Base-by-base conservation (phyloP, 2,329 filamentous ascomycete genomes). In the Arthrobotrys musiformis region DNA sequence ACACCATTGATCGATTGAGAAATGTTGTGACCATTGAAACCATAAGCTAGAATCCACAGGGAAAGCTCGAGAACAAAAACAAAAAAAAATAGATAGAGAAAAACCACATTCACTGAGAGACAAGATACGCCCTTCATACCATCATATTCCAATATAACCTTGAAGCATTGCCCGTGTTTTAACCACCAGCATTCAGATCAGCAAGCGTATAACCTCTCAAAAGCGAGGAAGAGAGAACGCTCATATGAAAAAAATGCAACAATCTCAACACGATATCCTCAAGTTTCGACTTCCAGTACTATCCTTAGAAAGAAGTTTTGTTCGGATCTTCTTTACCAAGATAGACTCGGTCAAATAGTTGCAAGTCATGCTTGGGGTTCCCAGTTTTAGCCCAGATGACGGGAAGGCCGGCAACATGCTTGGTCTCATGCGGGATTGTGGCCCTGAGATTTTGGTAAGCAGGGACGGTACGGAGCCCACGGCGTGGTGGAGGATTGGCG, bases 341-440 rank as follows among this genome's bases (percentile, higher is more conserved):
- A 35, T 70, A 70, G 1, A 70, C 67, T n/a, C 56, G 13, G 52
- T 70, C 67, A 15, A 52, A 70, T 0, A 70, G 8, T 15, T 70
- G 67, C 4, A 70, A 33, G 35, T 70, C 67, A 17, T 46, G 67
- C 24, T 52, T 62, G 0, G 56, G 54, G 24, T 70, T 46, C 1
- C 67, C 67, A n/a, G 67, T 70, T 40, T 62, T 70, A n/a, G 60
- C 56, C 67, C 50, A 70, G 67, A 70, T 63, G 67, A 70, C 33
- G 6, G 67, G 67, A 2, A 70, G 44, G 13, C 67, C 67, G 4
- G 44, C 56, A 9, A 63, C 33, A 24, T n/a, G 37, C n/a, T 30
- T 62, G 2, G 22, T 68, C 64, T 58, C 52, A 5, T 15, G 24
- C 3, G 35, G 33, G 19, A 44, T 54, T 15, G 35, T 48, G n/a